Evolutionary conservation across 805 yeast genomes (phyloP), one percentile per base, ranked within the genome.

Genomic region (Wickerhamiella dianesei): DNA sequence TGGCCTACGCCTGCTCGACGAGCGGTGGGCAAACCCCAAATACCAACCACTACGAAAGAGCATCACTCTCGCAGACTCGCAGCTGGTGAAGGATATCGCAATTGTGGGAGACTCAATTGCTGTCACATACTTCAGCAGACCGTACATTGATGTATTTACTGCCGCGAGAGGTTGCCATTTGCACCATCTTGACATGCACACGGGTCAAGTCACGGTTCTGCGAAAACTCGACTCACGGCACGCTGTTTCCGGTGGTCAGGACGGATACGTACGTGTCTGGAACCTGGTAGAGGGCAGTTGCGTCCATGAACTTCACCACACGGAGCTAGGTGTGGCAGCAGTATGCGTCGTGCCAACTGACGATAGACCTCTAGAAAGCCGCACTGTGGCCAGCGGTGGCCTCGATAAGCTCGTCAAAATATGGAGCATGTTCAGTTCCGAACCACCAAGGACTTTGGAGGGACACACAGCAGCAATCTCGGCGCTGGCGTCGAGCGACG

Each of bases 401-500:
- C 95, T 86, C 53, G 76, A 76, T 51, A 41, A 43, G n/a, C 74
- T 77, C 60, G 84, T 92, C 51, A 79, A 84, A 52, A 79, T 92
- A 6, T 86, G 84, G 63, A 80, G 81, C 53, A 78, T 95, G 0
- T 67, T 71, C 25, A 76, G 82, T 1, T 96, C 96, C 3, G 66
- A 67, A 39, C 68, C 80, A 44, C 58, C 79, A 4, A 68, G 73
- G 39, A 77, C 78, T 3, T 69, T 92, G 40, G 69, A 72, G 39
- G 96, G 96, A 4, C 98, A 89, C 60, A 94, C 82, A 46, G 97
- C 97, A 40, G 98, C 97, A 37, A 97, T 92, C 3, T 92, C 98
- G 98, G 97, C 98, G 1, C 71, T 92, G 61, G 86, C 89, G 64
- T 88, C 87, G 59, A 71, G 75, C 46, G 88, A 84, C 19, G 56